Evolutionary conservation across 257 asterid species (phyloP).

Genomic region (Capsicum baccatum): DNA sequence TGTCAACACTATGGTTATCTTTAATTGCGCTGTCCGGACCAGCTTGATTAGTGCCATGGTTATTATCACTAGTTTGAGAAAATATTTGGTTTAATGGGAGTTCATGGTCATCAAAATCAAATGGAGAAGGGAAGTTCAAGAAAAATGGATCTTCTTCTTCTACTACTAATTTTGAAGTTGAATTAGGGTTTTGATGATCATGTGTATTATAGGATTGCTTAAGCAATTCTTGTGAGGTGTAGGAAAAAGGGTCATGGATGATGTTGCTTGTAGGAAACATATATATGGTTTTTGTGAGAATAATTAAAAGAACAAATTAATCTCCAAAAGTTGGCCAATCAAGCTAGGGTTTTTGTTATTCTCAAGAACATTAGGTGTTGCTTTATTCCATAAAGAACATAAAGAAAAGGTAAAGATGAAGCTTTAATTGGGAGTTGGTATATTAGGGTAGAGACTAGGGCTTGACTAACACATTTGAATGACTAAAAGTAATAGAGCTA

Average conservation of each 20-base stretch:
- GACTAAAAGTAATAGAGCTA: not conserved
- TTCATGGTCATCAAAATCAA: constrained; percentile 52
- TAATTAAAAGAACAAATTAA: not conserved
- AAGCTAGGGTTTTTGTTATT: constrained; percentile 28
- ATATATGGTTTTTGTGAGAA: not conserved
- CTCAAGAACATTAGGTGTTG: constrained; percentile 23
- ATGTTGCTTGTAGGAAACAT: constrained; percentile 51
- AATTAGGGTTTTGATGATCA: constrained; percentile 43
- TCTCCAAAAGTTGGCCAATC: constrained; percentile 19
- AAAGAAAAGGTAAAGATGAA: not conserved
- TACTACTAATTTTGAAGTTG: constrained; percentile 30
- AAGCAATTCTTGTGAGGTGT: constrained; percentile 31
- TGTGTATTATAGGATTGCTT: constrained; percentile 30
- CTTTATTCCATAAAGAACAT: not conserved
- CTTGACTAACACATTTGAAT: constrained; percentile 22
- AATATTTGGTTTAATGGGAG: constrained; percentile 49
- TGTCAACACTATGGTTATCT: not conserved
- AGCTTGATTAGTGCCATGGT: not conserved
- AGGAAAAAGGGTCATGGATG: constrained; percentile 37
- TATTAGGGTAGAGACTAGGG: constrained; percentile 23
- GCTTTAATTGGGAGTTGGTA: not conserved
- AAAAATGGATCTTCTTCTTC: constrained; percentile 35
- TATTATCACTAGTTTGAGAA: constrained; percentile 38
- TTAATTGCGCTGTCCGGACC: not conserved
- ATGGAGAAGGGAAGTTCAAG: constrained; percentile 51